phyloP scores from a whole-genome alignment of 1,139 yeast genomes.

The Zygoascus sp. region DNA sequence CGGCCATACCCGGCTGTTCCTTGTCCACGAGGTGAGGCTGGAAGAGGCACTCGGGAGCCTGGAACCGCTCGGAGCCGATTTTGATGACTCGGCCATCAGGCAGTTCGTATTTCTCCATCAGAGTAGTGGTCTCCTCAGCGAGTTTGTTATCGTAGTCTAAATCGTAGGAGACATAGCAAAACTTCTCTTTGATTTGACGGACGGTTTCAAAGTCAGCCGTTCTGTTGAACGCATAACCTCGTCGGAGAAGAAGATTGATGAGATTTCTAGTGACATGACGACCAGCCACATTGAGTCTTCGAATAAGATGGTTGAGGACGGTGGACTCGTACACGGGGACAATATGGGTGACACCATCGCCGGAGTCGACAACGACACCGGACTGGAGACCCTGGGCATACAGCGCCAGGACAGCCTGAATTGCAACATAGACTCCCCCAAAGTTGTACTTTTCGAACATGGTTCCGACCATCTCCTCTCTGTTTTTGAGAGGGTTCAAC shows the following conservation, averaged over 20 bases:
- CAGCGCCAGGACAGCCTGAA: slow-evolving; percentile 94
- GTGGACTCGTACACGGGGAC: slow-evolving; percentile 97
- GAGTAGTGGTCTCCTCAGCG: slow-evolving; percentile 88
- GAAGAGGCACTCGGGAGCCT: slow-evolving; percentile 97
- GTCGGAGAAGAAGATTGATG: slow-evolving; percentile 81
- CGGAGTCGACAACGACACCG: slow-evolving; percentile 98
- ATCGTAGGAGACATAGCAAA: slow-evolving; percentile 93
- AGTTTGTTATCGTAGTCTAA: slow-evolving; percentile 81
- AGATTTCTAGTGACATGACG: slow-evolving; percentile 95
- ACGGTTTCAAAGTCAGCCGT: slow-evolving; percentile 98
- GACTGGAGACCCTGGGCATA: slow-evolving; percentile 96
- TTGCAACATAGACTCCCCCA: slow-evolving; percentile 96
- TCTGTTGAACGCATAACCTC: slow-evolving; percentile 97
- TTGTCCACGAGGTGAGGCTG: slow-evolving; percentile 96
- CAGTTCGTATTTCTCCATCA: slow-evolving; percentile 85
- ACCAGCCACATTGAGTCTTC: slow-evolving; percentile 94
- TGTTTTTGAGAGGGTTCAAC: slow-evolving; percentile 89
- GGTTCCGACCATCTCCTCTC: slow-evolving; percentile 92
- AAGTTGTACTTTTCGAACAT: slow-evolving; percentile 96
- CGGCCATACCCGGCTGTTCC: slow-evolving; percentile 97
- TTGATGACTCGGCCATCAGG: slow-evolving; percentile 96
- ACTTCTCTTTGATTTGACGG: slow-evolving; percentile 93
- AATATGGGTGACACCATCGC: slow-evolving; percentile 93
- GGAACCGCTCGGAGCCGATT: slow-evolving; percentile 93
- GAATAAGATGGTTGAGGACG: slow-evolving; percentile 87